A percentile compares a stretch with the other conserved stretches of the same genome.
Evolutionary conservation across 2,329 filamentous ascomycete species (phyloP).

Genomic region (Aspergillus sp.): DNA sequence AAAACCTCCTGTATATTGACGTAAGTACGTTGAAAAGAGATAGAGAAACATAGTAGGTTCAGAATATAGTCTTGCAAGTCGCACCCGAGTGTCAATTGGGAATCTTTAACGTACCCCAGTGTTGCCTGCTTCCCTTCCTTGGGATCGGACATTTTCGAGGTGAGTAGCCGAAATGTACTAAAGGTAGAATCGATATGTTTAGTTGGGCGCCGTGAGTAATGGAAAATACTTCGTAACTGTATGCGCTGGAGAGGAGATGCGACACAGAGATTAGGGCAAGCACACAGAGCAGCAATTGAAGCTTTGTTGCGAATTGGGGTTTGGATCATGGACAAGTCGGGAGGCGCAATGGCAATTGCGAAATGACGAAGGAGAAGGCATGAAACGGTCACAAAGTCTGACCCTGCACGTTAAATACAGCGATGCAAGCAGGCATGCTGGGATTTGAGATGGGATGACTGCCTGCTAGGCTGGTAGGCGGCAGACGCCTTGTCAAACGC

Average conservation of each 20-base stretch:
- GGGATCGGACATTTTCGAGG: conserved; percentile 17
- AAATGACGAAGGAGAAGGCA: conserved; percentile 12
- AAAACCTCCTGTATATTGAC: conserved; percentile 72
- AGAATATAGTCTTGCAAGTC: conserved; percentile 22
- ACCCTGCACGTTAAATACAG: neutral
- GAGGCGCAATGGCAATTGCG: conserved; percentile 12
- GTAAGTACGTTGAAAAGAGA: neutral
- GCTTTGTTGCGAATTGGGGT: conserved; percentile 2
- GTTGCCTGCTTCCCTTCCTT: conserved; percentile 68
- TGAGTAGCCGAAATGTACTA: neutral
- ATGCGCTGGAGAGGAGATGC: neutral
- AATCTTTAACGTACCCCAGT: conserved; percentile 79
- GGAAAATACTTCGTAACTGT: neutral
- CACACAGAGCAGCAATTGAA: neutral
- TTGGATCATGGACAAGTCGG: conserved; percentile 9
- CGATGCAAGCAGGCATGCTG: neutral
- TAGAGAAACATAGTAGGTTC: neutral
- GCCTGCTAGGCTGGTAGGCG: conserved; percentile 12
- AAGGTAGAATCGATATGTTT: neutral
- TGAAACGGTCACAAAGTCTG: conserved; percentile 11
- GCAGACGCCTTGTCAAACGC: conserved; percentile 17
- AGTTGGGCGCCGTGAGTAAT: neutral
- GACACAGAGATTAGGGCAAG: neutral
- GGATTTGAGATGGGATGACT: neutral
- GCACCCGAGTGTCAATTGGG: conserved; percentile 74